These are phyloP conservation scores for Leccinum variicolor DNA, from an alignment of 768 basidiomycete species.

Conservation along the genomic window DNA sequence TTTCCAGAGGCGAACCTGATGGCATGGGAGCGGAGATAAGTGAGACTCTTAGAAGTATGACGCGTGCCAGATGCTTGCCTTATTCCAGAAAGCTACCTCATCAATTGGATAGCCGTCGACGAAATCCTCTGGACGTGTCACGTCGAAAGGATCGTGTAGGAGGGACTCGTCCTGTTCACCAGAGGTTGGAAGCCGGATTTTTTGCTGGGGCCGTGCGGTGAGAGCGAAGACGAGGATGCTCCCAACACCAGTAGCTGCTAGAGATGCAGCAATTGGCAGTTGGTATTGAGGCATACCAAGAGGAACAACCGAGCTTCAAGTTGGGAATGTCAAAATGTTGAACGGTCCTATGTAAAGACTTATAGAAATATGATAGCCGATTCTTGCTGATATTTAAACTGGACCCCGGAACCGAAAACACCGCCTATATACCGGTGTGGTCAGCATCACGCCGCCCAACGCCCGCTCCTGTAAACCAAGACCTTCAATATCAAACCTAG, in stretches of 20 bases:
- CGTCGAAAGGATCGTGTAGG: constrained; percentile 58
- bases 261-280: constrained; percentile 47
- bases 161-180: constrained; percentile 24
- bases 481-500: background rate
- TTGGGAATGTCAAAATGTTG: background rate
- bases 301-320: background rate
- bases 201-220: constrained; percentile 37
- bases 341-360: background rate
- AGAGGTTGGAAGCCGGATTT: constrained; percentile 46
- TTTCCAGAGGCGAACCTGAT: constrained; percentile 61
- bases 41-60: background rate
- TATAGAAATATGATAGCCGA: background rate
- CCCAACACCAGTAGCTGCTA: constrained; percentile 40
- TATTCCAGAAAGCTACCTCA: constrained; percentile 57
- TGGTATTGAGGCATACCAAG: constrained; percentile 57
- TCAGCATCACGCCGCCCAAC: background rate
- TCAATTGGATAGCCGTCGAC: constrained; percentile 66
- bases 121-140: constrained; percentile 68
- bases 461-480: background rate
- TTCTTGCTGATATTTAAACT: background rate
- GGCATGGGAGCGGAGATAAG: background rate
- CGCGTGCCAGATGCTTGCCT: constrained; percentile 34
- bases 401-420: constrained; percentile 10
- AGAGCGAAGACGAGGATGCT: constrained; percentile 46
- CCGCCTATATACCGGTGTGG: background rate